A percentile compares a stretch with the other conserved stretches of the same genome.
Conservation (phyloP, 345 rosid genomes). For the Salix arbutifolia region DNA sequence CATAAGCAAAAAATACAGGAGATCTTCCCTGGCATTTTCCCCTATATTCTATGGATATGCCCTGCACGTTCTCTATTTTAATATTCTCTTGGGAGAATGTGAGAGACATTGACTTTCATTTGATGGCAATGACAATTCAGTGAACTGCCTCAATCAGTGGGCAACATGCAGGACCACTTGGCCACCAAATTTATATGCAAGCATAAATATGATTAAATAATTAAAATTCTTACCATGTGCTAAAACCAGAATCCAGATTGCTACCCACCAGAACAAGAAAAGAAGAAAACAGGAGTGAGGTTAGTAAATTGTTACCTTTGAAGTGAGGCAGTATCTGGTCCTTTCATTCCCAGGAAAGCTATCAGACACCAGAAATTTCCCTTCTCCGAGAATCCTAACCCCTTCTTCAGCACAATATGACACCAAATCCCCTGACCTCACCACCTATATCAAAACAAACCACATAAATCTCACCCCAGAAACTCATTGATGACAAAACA, state of each 20-base stretch:
- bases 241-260: background rate
- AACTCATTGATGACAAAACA: background rate
- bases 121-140: background rate
- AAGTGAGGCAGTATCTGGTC: constrained; percentile 93
- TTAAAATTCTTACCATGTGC: background rate
- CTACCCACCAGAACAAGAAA: background rate
- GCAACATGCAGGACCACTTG: background rate
- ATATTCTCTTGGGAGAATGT: background rate
- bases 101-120: background rate
- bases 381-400: constrained; percentile 90
- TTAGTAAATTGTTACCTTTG: constrained; percentile 50
- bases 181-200: background rate
- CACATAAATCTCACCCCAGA: background rate
- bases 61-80: background rate
- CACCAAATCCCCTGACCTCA: constrained; percentile 90
- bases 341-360: constrained; percentile 97
- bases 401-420: constrained; percentile 98
- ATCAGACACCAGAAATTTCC: constrained; percentile 83
- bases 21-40: background rate
- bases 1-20: background rate
- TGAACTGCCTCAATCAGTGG: background rate
- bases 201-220: too few relatives aligned
- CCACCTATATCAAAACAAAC: constrained; percentile 47
- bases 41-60: constrained; percentile 1
- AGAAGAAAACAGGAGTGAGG: background rate